Evolutionary conservation across 305 asterid species (phyloP), one percentile per base, ranked within the genome.

Genomic region (Solanum chacoense): DNA sequence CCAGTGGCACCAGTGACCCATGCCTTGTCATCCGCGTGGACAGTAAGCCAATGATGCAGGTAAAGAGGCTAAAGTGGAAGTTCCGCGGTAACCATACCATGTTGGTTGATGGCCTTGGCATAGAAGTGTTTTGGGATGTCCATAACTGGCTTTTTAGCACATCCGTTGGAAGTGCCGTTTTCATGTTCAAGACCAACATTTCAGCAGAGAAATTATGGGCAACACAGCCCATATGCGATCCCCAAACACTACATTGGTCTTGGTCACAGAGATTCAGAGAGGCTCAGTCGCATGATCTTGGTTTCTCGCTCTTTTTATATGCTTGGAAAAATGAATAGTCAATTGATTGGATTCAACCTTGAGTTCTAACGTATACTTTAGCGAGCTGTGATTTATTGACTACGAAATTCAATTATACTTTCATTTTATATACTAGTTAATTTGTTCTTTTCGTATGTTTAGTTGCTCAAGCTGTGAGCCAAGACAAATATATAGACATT

Each of bases 91-190:
- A 95, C 31, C 89, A 94, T 31, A 91, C 94, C 28, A 88, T 94
- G 29, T 84, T 93, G 87, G 94, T 94, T 81, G 96, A 94, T 93
- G 98, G 95, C 26, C 86, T 93, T 87, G 91, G 93, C 0, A 90
- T 95, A 14, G 96, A 95, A 91, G 92, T 95, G 4, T 94, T 91
- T 85, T 95, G 96, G 96, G 98, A 95, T 91, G 96, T 93, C 77
- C 94, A 95, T 87, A 91, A 91, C 90, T 95, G 98, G 98, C 92
- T 95, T 5, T 95, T 94, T 88, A 94, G 95, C 59, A 87, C 93
- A 6, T 77, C 94, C 0, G 29, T 90, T 32, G 96, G 95, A 67
- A 90, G 89, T 88, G 98, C 94, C 1, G 98, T 95, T 31, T 95
- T 95, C 92, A 90, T 95, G 98, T 95, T 95, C 90, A 91, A 92